Percentiles rank a stretch among this genome's conserved stretches.
Evolutionary conservation across 805 yeast genomes (phyloP).

Genomic region (Wickerhamomyces rabaulensis): DNA sequence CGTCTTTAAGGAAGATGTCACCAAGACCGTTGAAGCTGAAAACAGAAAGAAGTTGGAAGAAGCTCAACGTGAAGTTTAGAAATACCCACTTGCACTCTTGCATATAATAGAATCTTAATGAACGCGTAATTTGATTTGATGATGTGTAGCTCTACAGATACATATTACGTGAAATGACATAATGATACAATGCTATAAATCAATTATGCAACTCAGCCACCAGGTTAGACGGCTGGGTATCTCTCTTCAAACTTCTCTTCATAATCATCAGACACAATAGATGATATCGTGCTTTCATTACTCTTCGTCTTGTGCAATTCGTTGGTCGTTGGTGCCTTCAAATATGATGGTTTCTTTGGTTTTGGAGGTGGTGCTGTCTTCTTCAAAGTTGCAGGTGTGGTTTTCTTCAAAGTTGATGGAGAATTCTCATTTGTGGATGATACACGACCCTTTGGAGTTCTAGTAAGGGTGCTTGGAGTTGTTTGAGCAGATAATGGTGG

Average conservation of each 20-base stretch:
- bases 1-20: constrained; percentile 3
- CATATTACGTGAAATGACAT: background rate
- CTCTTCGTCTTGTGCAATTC: constrained; percentile 1
- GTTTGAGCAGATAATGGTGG: constrained; percentile 23
- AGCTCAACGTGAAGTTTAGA: background rate
- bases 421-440: constrained; percentile 6
- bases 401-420: constrained; percentile 19
- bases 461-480: constrained; percentile 23
- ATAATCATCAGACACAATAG: constrained; percentile 39
- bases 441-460: constrained; percentile 9
- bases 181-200: background rate
- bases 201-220: background rate
- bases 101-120: no score
- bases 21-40: background rate
- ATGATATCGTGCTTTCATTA: constrained; percentile 8
- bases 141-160: background rate
- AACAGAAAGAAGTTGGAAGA: background rate
- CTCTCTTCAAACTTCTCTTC: constrained; percentile 52
- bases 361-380: constrained; percentile 48
- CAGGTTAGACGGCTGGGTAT: constrained; percentile 54
- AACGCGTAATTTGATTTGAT: background rate
- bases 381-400: constrained; percentile 26
- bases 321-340: constrained; percentile 31
- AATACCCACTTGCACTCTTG: background rate
- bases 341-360: constrained; percentile 57